Conservation (phyloP, 306 rosid genomes). For the Inga oerstediana region DNA sequence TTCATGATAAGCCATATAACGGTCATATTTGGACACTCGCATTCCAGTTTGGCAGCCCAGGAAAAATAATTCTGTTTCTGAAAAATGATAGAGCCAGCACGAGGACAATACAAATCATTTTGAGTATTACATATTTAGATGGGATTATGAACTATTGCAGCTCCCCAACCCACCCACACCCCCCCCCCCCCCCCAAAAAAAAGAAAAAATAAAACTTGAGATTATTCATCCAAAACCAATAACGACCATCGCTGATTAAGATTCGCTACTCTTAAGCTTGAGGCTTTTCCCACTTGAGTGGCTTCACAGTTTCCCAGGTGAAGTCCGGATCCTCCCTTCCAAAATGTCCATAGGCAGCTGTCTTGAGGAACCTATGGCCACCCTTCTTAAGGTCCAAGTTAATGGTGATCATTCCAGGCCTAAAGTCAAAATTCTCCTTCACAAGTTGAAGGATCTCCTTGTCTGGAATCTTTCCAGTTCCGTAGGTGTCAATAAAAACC, state of each 20-base stretch:
- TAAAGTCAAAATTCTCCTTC: conserved; percentile 92
- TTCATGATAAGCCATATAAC: no score
- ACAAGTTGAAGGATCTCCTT: conserved; percentile 86
- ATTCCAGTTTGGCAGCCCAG: not conserved
- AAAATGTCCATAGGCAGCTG: conserved; percentile 98
- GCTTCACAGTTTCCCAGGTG: conserved; percentile 99
- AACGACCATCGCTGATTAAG: conserved; percentile 26
- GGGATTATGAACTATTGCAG: conserved; percentile 35
- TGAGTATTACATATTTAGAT: conserved; percentile 24
- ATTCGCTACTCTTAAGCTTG: conserved; percentile 47
- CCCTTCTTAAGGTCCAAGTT: conserved; percentile 97
- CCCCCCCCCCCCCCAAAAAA: not conserved
- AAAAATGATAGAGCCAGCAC: conserved; percentile 39
- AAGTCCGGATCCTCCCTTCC: conserved; percentile 98
- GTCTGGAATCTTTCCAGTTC: conserved; percentile 95
- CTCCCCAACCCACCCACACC: not conserved
- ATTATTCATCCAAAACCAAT: conserved; percentile 62
- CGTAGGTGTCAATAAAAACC: conserved; percentile 75
- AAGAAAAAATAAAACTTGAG: conserved; percentile 39
- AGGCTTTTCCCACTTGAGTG: conserved; percentile 97
- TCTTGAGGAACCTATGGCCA: conserved; percentile 88
- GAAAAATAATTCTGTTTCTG: conserved; percentile 30
- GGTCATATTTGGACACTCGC: not conserved
- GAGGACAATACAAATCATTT: conserved; percentile 4
- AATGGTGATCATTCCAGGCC: conserved; percentile 98